Evolutionary conservation across 352 stramenopile genomes (phyloP), one percentile per base, ranked within the genome.

Genomic region (Phytophthora chlamydospora): DNA sequence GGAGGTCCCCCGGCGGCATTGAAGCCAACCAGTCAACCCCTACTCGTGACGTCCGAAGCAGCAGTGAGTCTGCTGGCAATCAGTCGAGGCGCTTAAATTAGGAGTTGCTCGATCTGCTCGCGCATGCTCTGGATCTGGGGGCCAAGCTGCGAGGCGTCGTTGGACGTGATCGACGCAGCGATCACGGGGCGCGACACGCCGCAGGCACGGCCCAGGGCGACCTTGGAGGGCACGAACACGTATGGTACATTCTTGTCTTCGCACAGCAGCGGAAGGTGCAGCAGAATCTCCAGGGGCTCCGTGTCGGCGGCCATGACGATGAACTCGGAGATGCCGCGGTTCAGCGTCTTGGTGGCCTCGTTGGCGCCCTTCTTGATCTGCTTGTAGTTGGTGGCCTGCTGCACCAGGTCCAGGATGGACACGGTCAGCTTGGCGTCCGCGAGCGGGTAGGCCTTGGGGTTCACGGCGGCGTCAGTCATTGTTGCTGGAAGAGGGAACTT

Each of bases 311-410:
- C 91, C 96, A 99, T 99, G 75, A 99, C 91, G 75, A 99, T 99
- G 71, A 99, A 98, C 84, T 99, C 98, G 48, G 92, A 98, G 78
- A 99, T 99, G 62, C 98, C 98, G 57, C 98, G 95, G 85, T 99
- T 99, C 50, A 99, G 78, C 17, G 97, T 99, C 86, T 99, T 99
- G 71, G 98, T 99, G 66, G 98, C 97, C 71, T 99, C 98, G 85
- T 99, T 99, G 54, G 98, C 98, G 50, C 98, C 98, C 87, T 99
- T 99, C 84, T 99, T 99, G 67, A 99, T 98, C 83, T 99, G 98
- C 90, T 99, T 99, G 93, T 99, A 99, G 83, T 99, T 99, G 66
- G 93, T 97, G 38, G 97, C 97, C 75, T 99, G 98, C 80, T 99
- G 97, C 46, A 99, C 92, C 53, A 99, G 83, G 78, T 99, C 98